Evolutionary conservation across 805 yeast species (phyloP), one percentile per base, ranked within the genome.

Genomic region (Teunomyces cretensis): DNA sequence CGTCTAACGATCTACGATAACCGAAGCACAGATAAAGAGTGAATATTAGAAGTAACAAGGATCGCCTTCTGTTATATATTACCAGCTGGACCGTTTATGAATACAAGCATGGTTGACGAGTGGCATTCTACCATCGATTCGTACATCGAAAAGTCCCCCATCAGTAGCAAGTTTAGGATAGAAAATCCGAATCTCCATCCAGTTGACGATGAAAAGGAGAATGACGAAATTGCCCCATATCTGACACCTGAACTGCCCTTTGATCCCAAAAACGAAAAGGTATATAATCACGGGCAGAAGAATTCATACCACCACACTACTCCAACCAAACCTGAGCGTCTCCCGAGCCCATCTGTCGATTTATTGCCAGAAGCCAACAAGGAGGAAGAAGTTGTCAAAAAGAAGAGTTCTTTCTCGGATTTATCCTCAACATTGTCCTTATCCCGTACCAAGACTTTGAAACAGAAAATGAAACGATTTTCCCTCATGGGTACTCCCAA

Each of bases 181-280:
- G 57, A 54, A 16, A 60, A 61, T 46, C 66, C 66, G 12, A 61
- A 61, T 45, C 46, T 61, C n/a, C 62, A 55, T 14, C 61, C 62
- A 1, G 35, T 55, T 6, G 42, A 41, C 39, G 47, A 39, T 24
- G 26, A 35, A 5, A 19, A 22, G 15, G 38, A 35, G 12, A 22
- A 35, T 22, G 28, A 22, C n/a, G 11, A 35, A 12, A 22, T n/a
- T 2, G 13, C 14, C 9, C 33, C 33, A 19, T 22, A 22, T 24
- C 28, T 12, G 11, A 24, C 27, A n/a, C 27, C 28, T 9, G 6
- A 17, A n/a, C 38, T 35, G 38, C 15, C 38, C 5, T 35, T 35
- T 35, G 38, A 35, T 22, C 38, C 38, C 14, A 17, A 24, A 22
- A 35, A 19, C 28, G 22, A 19, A 12, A 19, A 17, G 12, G 9